Evolutionary conservation across 192 early-diverging fungal species (phyloP), one percentile per base, ranked within the genome.

Genomic region (Lobulomyces angularis): DNA sequence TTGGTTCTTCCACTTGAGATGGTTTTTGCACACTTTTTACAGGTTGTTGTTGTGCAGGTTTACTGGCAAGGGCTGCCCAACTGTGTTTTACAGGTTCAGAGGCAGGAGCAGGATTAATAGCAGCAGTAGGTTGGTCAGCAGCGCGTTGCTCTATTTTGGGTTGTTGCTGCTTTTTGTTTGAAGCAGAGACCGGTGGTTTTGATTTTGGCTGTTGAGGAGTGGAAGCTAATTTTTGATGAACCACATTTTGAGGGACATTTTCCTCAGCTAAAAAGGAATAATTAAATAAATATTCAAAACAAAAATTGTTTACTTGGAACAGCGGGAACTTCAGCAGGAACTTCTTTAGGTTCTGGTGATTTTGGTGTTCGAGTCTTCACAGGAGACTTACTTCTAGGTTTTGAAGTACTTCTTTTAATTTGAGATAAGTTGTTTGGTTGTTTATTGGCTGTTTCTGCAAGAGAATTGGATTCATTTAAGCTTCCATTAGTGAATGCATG

Each of bases 51-150:
- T 12, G 31, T 32, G 31, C 31, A 16, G 31, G 31, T 12, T 32
- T 32, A 16, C 31, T 12, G n/a, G 29, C 23, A 11, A n/a, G 17
- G 20, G 37, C n/a, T 9, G 24, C 25, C n/a, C 12, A 29, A 46
- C 47, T 8, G 23, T 41, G 32, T 26, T 14, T 46, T n/a, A n/a
- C 36, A 19, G 23, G 30, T 43, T 58, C 59, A n/a, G 45, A 34
- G 8, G 30, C 34, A 29, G 36, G 41, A 31, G 46, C 25, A 14
- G 46, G 42, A 22, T 26, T 56, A 14, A 40, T 27, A 19, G 55
- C 57, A 35, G 56, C 55, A 36, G 50, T 35, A 4, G 43, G 33
- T 49, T 52, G 28, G 45, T 45, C 50, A 35, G 43, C 46, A 12
- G 41, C 20, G 39, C 22, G n/a, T 17, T 20, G 46, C 7, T n/a